phyloP scores from a whole-genome alignment of 2,329 filamentous ascomycete species.

The Colletotrichum sp. region DNA sequence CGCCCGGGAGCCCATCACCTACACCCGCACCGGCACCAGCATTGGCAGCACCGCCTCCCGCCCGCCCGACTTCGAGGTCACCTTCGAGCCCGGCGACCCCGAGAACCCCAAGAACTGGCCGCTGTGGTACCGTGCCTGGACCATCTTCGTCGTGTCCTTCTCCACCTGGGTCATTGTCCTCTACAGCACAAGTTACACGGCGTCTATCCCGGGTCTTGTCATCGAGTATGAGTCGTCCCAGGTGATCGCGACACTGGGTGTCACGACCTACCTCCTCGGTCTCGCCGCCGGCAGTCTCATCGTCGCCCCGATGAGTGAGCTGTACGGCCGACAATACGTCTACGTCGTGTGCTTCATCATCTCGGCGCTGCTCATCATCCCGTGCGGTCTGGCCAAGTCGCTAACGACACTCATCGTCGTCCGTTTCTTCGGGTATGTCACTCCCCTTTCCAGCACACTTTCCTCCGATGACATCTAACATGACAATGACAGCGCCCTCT shows the following conservation, averaged over 20 bases:
- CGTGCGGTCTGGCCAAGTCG: slow-evolving; percentile 72
- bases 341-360: slow-evolving; percentile 69
- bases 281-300: slow-evolving; percentile 75
- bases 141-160: slow-evolving; percentile 49
- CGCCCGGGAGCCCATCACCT: slow-evolving; percentile 44
- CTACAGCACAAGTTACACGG: slow-evolving; percentile 81
- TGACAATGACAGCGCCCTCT: slow-evolving; percentile 44
- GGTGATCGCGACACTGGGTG: slow-evolving; percentile 72
- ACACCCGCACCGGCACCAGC: slow-evolving; percentile 42
- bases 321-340: slow-evolving; percentile 72
- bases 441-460: slow-evolving; percentile 22
- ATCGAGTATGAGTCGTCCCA: slow-evolving; percentile 66
- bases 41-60: slow-evolving; percentile 45
- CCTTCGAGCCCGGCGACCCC: slow-evolving; percentile 68
- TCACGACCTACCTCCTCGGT: slow-evolving; percentile 81
- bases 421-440: slow-evolving; percentile 71
- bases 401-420: slow-evolving; percentile 72
- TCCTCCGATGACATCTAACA: neutral
- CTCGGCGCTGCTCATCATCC: slow-evolving; percentile 74
- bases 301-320: slow-evolving; percentile 75
- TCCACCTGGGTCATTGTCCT: slow-evolving; percentile 62
- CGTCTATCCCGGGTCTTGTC: slow-evolving; percentile 72
- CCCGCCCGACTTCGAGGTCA: slow-evolving; percentile 72
- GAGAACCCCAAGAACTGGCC: slow-evolving; percentile 74
- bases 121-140: slow-evolving; percentile 50